These are phyloP conservation scores for Sordaria brevicollis DNA, from an alignment of 495 filamentous ascomycete species.

Conservation along the genomic window DNA sequence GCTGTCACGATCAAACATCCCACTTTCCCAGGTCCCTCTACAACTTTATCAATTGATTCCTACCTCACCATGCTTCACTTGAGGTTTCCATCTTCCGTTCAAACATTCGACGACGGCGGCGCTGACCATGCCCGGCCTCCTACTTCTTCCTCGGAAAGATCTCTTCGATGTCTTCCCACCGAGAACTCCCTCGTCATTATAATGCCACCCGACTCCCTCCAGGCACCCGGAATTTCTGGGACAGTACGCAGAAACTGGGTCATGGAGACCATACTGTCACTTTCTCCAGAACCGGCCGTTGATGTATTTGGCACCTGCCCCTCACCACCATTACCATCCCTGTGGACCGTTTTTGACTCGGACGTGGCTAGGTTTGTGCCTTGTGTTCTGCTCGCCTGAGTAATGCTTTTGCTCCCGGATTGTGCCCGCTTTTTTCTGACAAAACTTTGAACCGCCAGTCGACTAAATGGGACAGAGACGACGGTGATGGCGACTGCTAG, in stretches of 20 bases:
- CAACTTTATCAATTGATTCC: no score
- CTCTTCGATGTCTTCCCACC: background rate
- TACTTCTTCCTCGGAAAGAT: background rate
- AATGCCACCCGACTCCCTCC: background rate
- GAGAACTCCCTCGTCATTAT: background rate
- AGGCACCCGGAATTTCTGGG: background rate
- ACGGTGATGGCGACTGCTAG: slow-evolving; percentile 5
- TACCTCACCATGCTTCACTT: background rate
- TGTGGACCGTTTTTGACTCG: background rate
- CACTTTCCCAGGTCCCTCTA: background rate
- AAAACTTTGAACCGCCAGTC: background rate
- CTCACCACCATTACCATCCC: background rate
- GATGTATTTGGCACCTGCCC: background rate
- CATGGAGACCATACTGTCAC: background rate
- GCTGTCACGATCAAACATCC: background rate
- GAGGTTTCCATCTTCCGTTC: background rate
- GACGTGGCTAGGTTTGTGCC: background rate
- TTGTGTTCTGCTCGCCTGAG: background rate
- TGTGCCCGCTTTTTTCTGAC: background rate
- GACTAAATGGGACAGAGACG: background rate
- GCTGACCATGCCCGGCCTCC: background rate
- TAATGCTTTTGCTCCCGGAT: background rate
- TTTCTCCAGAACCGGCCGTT: background rate
- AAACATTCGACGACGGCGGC: background rate
- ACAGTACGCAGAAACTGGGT: background rate